These are phyloP conservation scores for Ogataea salicorniae DNA, from an alignment of 805 yeast genomes.

Conservation along the genomic window DNA sequence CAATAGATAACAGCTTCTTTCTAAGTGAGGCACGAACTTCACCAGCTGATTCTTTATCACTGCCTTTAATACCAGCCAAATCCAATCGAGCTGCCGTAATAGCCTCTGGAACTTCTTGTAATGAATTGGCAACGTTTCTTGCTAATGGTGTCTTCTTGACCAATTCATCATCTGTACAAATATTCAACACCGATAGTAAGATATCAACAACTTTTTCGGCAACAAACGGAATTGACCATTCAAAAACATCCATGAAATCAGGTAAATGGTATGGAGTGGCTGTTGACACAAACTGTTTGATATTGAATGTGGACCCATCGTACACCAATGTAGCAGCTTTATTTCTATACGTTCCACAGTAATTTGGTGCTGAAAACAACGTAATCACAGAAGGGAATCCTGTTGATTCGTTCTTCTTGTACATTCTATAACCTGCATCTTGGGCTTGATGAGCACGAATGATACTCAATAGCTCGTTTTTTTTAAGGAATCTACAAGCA, in stretches of 20 bases:
- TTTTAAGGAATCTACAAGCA: conserved; percentile 67
- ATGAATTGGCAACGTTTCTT: conserved; percentile 32
- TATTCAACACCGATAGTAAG: conserved; percentile 81
- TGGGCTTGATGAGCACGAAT: conserved; percentile 97
- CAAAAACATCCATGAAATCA: conserved; percentile 93
- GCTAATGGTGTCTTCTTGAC: conserved; percentile 61
- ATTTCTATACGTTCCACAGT: conserved; percentile 83
- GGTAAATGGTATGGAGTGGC: conserved; percentile 97
- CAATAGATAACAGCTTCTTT: conserved; percentile 86
- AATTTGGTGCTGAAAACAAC: conserved; percentile 91
- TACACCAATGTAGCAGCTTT: conserved; percentile 92
- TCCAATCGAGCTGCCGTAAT: neutral
- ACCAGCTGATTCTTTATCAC: conserved; percentile 3
- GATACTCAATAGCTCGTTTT: conserved; percentile 71
- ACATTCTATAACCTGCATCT: conserved; percentile 93
- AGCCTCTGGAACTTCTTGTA: conserved; percentile 21
- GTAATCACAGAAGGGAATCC: conserved; percentile 90
- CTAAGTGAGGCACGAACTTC: conserved; percentile 41
- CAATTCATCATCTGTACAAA: conserved; percentile 90
- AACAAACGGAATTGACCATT: conserved; percentile 96
- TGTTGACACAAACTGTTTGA: conserved; percentile 82
- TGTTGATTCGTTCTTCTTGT: conserved; percentile 70
- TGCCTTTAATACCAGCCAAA: neutral
- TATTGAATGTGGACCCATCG: conserved; percentile 88
- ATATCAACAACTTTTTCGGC: conserved; percentile 94